A percentile compares a stretch with the other conserved stretches of the same genome.
phyloP scores from a whole-genome alignment of 352 stramenopile species.

The Pythium apleroticum region DNA sequence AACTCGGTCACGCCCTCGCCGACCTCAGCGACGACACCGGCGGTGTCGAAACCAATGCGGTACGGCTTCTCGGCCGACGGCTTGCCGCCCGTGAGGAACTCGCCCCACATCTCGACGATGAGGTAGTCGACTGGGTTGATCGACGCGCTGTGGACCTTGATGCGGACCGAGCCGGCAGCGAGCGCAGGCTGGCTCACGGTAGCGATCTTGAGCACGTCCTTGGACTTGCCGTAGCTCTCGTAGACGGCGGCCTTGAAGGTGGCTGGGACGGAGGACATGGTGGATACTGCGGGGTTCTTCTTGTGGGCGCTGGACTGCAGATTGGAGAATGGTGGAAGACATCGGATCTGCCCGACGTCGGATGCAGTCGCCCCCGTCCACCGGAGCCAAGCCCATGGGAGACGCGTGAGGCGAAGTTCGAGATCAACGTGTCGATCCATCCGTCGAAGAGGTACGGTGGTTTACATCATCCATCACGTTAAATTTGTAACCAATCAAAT shows the following conservation, averaged over 20 bases:
- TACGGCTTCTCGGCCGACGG: constrained; percentile 14
- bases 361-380: not conserved
- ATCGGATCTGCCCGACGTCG: not conserved
- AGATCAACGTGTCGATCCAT: not conserved
- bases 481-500: not conserved
- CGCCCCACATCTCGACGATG: constrained; percentile 2
- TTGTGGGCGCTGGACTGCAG: not conserved
- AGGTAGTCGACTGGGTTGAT: constrained; percentile 20
- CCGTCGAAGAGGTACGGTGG: not conserved
- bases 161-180: constrained; percentile 4
- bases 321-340: not conserved
- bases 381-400: not conserved
- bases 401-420: not conserved
- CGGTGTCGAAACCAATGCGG: constrained; percentile 15
- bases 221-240: constrained; percentile 6
- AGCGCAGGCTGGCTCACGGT: not conserved
- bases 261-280: not conserved
- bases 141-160: constrained; percentile 18
- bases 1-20: constrained; percentile 1
- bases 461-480: not conserved
- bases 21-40: constrained; percentile 17
- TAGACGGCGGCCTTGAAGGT: constrained; percentile 5
- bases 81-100: not conserved
- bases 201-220: constrained; percentile 6
- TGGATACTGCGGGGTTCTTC: not conserved